Percentiles rank a stretch among this genome's conserved stretches.
Evolutionary conservation across 148 eudicot genomes (phyloP).

Genomic region (Beta vulgaris): DNA sequence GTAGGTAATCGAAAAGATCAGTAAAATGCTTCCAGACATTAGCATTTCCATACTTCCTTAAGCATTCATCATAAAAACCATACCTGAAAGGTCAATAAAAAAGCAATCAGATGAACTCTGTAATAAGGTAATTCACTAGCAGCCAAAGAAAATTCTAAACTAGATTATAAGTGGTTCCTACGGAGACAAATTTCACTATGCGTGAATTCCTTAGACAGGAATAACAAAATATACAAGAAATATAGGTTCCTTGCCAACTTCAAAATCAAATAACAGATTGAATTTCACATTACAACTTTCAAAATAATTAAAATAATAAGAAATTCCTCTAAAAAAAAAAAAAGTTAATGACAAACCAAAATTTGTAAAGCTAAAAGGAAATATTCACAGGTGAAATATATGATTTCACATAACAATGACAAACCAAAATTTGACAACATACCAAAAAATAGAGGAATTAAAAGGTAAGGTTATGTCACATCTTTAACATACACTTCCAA

Average conservation of each 20-base stretch:
- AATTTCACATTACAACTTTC: too few relatives aligned
- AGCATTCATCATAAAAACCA: slow-evolving; percentile 97
- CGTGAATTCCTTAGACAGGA: too few relatives aligned
- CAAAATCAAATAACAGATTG: too few relatives aligned
- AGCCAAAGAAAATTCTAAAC: not conserved
- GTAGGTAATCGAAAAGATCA: slow-evolving; percentile 93
- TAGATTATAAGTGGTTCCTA: not conserved
- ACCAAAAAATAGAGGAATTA: not conserved
- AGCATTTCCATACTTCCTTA: slow-evolving; percentile 97
- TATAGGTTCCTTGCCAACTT: too few relatives aligned
- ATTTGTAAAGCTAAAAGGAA: not conserved
- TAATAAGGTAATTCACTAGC: not conserved
- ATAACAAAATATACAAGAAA: not conserved
- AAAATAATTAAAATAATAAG: too few relatives aligned
- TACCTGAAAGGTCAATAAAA: slow-evolving; percentile 48
- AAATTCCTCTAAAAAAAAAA: too few relatives aligned
- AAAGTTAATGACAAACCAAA: too few relatives aligned
- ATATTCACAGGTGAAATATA: not conserved
- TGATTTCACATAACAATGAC: not conserved
- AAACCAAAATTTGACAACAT: not conserved
- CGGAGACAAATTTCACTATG: not conserved
- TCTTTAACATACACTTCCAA: not conserved
- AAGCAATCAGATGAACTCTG: not conserved
- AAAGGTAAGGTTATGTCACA: not conserved
- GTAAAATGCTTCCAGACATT: slow-evolving; percentile 97